These are phyloP conservation scores for Aspergillus ellipticus DNA, from an alignment of 495 filamentous ascomycete genomes.

Conservation along the genomic window DNA sequence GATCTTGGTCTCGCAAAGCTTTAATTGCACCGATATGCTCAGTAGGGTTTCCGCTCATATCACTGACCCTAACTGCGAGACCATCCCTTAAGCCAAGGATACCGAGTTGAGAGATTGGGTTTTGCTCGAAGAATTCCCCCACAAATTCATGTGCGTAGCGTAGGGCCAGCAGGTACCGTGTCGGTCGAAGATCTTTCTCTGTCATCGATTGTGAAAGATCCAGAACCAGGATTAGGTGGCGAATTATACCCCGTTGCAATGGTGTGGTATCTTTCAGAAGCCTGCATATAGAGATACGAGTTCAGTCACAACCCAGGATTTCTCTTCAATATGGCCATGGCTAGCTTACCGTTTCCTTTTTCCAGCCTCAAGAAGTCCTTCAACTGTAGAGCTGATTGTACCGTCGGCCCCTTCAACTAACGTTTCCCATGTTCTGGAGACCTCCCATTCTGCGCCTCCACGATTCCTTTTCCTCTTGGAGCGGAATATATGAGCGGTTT, in stretches of 20 bases:
- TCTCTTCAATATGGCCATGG: not conserved
- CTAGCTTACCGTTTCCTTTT: constrained; percentile 68
- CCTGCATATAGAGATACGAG: constrained; percentile 35
- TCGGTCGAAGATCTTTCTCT: constrained; percentile 91
- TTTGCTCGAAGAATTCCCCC: constrained; percentile 95
- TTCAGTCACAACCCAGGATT: constrained; percentile 8
- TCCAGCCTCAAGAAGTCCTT: constrained; percentile 62
- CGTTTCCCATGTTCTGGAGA: constrained; percentile 59
- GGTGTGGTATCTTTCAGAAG: constrained; percentile 89
- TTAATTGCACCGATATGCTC: constrained; percentile 80
- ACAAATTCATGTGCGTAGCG: constrained; percentile 86
- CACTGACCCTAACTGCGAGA: constrained; percentile 76
- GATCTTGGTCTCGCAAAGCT: constrained; percentile 68
- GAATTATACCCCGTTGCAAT: constrained; percentile 92
- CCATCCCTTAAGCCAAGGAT: constrained; percentile 91
- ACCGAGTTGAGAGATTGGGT: constrained; percentile 94
- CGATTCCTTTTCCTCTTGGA: constrained; percentile 50
- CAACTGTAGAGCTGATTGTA: constrained; percentile 65
- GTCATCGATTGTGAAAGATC: constrained; percentile 91
- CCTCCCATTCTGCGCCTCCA: constrained; percentile 56
- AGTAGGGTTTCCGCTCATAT: constrained; percentile 85
- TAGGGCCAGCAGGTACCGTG: constrained; percentile 74
- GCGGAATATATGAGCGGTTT: constrained; percentile 27
- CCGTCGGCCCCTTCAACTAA: constrained; percentile 71
- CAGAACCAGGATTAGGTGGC: constrained; percentile 86